Evolutionary conservation across 31 red algal genomes (phyloP).

Genomic region (Odonthalia washingtoniensis): DNA sequence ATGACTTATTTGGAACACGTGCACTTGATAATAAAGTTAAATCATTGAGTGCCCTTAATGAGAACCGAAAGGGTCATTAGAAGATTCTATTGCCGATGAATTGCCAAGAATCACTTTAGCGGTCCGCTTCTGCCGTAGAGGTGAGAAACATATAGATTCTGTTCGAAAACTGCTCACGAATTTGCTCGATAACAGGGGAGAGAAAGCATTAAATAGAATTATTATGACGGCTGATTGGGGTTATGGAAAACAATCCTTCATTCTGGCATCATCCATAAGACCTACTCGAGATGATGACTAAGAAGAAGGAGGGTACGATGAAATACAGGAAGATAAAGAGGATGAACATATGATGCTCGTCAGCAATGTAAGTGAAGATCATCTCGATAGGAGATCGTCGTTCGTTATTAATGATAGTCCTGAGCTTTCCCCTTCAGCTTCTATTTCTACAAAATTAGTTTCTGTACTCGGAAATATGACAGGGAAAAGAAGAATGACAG

Average conservation of each 20-base stretch:
- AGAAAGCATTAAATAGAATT: no score
- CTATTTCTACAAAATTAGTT: slow-evolving; percentile 11
- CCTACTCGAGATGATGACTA: neutral
- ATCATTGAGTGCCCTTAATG: slow-evolving; percentile 18
- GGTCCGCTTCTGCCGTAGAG: slow-evolving; percentile 25
- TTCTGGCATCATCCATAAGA: neutral
- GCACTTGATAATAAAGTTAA: slow-evolving; percentile 29
- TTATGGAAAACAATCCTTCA: no score
- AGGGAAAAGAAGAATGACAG: slow-evolving; percentile 2
- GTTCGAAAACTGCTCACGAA: neutral
- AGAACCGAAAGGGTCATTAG: no score
- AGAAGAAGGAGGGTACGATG: neutral
- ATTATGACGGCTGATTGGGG: no score
- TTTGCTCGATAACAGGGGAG: neutral
- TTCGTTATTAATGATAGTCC: no score
- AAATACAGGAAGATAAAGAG: neutral
- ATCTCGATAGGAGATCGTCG: slow-evolving; percentile 4
- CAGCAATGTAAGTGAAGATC: neutral
- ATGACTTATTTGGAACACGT: slow-evolving; percentile 26
- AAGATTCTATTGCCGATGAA: slow-evolving; percentile 5
- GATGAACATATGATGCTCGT: neutral
- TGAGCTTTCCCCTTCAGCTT: neutral
- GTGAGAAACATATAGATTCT: slow-evolving; percentile 17
- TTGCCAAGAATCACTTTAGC: slow-evolving; percentile 7
- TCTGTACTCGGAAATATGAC: neutral